A percentile compares a stretch with the other conserved stretches of the same genome.
Conservation (phyloP, 345 rosid species). For the Dipteronia dyeriana region DNA sequence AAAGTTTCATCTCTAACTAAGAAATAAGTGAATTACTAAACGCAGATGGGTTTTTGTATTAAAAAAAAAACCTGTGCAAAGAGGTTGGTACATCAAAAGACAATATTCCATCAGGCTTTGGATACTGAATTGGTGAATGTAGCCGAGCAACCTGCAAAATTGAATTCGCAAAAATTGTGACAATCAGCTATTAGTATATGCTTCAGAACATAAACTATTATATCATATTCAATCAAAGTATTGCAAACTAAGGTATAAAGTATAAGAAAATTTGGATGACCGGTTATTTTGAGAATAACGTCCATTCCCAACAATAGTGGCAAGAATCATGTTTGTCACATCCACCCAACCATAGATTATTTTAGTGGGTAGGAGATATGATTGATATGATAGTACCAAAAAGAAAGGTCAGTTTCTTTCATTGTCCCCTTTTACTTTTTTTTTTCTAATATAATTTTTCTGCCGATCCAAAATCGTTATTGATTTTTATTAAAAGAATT, state of each 20-base stretch:
- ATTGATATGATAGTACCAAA: not conserved
- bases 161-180: not conserved
- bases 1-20: not conserved
- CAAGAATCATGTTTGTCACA: not conserved
- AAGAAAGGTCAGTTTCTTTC: constrained; percentile 7
- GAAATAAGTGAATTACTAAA: constrained; percentile 4
- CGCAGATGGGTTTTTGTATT: not conserved
- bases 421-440: not conserved
- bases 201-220: not conserved
- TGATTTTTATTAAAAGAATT: not conserved
- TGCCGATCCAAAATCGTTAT: not conserved
- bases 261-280: not conserved
- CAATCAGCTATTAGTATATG: not conserved
- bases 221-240: not conserved
- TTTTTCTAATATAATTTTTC: not conserved
- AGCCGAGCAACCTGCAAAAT: constrained; percentile 60
- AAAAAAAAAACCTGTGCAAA: constrained; percentile 68
- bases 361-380: not conserved
- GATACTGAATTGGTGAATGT: constrained; percentile 69
- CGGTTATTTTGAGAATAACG: not conserved
- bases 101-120: constrained; percentile 82
- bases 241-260: not conserved
- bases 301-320: not conserved
- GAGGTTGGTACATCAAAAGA: constrained; percentile 92
- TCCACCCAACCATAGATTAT: not conserved